Evolutionary conservation across 768 basidiomycete species (phyloP), one percentile per base, ranked within the genome.

Genomic region (Rhodosporidiobolus odoratus): DNA sequence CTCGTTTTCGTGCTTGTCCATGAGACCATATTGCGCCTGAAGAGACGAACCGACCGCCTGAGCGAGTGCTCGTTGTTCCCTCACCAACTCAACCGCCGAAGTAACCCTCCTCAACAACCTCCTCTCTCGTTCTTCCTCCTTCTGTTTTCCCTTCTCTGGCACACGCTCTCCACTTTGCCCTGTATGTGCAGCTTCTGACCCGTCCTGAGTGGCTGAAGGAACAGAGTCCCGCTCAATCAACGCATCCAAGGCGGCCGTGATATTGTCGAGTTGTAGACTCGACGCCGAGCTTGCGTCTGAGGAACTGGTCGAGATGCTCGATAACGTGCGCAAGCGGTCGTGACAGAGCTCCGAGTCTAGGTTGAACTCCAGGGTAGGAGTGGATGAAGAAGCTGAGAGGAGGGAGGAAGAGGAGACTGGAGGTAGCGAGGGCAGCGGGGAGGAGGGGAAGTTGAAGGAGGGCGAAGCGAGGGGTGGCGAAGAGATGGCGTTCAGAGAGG

Each of bases 191-290:
- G 13, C 50, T n/a, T 6, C 25, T 16, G 13, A 4, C n/a, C n/a
- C 50, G 4, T 16, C n/a, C 4, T 6, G 12, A 10, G 8, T 50
- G 12, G 15, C 48, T 50, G 15, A 50, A 50, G 48, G 21, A n/a
- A n/a, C 10, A n/a, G n/a, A 23, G 10, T 25, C 48, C 48, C 48
- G 48, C 48, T 15, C 52, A 15, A 45, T 25, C 4, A 65, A 45
- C 9, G 12, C 13, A 7, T 34, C 34, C 7, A 65, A 37, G 3
- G 45, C 64, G 5, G 45, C 34, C 16, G 54, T 65, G 35, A 65
- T 58, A n/a, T 56, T 57, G 41, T 45, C 63, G 13, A 64, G 9
- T n/a, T 47, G 4, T 27, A 64, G 50, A 7, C 53, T 56, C 48
- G 35, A 38, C 0, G 50, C 23, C 50, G 50, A 40, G n/a, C 3